Evolutionary conservation across 371 early-diverging fungal species (phyloP), one percentile per base, ranked within the genome.

Genomic region (Dinochytrium kinnereticum): DNA sequence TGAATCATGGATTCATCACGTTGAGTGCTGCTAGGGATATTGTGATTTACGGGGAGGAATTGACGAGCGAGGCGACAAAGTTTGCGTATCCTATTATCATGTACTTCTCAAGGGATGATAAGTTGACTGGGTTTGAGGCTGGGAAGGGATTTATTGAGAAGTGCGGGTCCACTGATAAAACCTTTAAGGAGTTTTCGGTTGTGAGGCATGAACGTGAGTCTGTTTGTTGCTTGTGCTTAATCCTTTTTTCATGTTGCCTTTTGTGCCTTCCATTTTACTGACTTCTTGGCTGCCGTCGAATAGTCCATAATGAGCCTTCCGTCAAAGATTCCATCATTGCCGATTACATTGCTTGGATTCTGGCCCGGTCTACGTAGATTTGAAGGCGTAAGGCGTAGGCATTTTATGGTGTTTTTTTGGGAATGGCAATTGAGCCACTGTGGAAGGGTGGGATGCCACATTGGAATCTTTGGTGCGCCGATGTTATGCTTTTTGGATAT

Each of bases 281-380:
- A 37, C 50, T 17, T 44, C 3, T 37, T 39, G n/a, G n/a, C n/a
- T n/a, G n/a, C n/a, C 65, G 36, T 39, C 34, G 26, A n/a, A 0
- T 30, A 78, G 78, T 78, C 40, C 78, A 78, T 67, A 73, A 76
- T 44, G 73, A 76, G 33, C 71, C 73, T 38, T 30, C 70, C 15
- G 55, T 76, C 55, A 71, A 67, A 26, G 68, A 76, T 30, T 3
- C 37, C 28, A 40, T 79, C 28, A 71, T 73, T 34, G 2, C 61
- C 67, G 79, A 79, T 5, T 79, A 79, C 70, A 55, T 68, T 59
- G 65, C 73, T 10, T 76, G 79, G 79, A 79, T 79, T 26, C 24
- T 10, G 2, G 37, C 26, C 5, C 71, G 74, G 15, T 33, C 71
- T n/a, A n/a, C n/a, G n/a, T n/a, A n/a, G n/a, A n/a, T n/a, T n/a